Evolutionary conservation across 306 rosid genomes (phyloP).

Genomic region (Ormosia emarginata): DNA sequence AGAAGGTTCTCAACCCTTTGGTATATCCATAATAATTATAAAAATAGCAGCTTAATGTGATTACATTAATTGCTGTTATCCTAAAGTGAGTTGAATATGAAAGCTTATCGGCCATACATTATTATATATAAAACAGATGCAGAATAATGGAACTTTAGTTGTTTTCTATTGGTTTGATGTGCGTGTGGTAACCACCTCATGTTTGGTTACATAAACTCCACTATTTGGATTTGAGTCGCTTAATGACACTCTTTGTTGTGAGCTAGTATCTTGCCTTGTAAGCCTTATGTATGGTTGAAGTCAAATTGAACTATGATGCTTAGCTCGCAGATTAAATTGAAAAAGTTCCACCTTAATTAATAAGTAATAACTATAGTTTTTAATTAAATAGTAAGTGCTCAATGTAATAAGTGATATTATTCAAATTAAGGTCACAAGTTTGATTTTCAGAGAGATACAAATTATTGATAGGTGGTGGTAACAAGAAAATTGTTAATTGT

Average conservation of each 20-base stretch:
- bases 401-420: no score
- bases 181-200: slow-evolving; percentile 10
- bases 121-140: background rate
- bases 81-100: slow-evolving; percentile 13
- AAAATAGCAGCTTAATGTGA: slow-evolving; percentile 8
- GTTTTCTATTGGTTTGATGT: slow-evolving; percentile 1
- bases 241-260: background rate
- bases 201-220: background rate
- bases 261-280: background rate
- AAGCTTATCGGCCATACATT: background rate
- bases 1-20: background rate
- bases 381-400: no score
- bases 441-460: no score
- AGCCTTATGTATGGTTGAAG: no score
- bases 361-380: no score
- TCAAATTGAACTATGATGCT: no score
- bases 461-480: no score
- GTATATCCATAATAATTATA: background rate
- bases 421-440: no score
- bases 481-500: background rate
- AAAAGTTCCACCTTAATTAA: no score
- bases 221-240: background rate
- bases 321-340: no score
- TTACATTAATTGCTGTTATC: slow-evolving; percentile 21
- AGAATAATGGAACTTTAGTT: background rate